A percentile compares a stretch with the other conserved stretches of the same genome.
phyloP scores from a whole-genome alignment of 2,329 filamentous ascomycete genomes.

The Hypomyces perniciosus region DNA sequence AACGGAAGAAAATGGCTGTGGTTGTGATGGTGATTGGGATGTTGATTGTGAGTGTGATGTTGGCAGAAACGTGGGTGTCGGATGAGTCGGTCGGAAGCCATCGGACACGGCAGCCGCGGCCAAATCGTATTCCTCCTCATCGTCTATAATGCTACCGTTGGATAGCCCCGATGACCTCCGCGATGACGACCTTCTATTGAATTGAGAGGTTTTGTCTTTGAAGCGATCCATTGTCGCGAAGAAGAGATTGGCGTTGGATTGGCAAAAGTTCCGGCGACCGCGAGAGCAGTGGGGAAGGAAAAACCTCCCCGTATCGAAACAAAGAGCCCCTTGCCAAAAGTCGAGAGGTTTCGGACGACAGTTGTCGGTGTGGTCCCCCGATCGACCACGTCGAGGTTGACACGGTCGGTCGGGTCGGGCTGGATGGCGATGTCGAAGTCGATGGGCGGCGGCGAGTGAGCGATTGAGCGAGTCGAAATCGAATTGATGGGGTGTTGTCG shows the following conservation, averaged over 20 bases:
- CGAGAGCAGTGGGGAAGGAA: background rate
- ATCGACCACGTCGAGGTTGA: background rate
- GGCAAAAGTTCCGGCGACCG: background rate
- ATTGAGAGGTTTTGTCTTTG: constrained; percentile 31
- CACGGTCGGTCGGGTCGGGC: background rate
- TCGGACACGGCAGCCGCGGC: constrained; percentile 44
- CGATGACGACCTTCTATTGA: constrained; percentile 38
- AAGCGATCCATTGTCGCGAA: constrained; percentile 34
- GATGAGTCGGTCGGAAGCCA: constrained; percentile 39
- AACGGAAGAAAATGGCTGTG: constrained; percentile 2
- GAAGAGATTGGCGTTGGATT: constrained; percentile 5
- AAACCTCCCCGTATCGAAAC: no score
- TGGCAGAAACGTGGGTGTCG: constrained; percentile 16
- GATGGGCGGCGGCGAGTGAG: background rate
- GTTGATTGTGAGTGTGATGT: constrained; percentile 6
- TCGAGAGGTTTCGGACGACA: constrained; percentile 1
- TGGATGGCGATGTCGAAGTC: no score
- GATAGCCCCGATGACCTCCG: constrained; percentile 35
- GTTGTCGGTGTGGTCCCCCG: background rate
- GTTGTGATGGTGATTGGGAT: background rate
- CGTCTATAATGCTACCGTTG: no score
- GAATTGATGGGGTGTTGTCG: background rate
- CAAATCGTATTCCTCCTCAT: no score
- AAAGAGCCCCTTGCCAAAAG: no score
- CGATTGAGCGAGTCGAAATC: no score